Evolutionary conservation across 106 monocot genomes (phyloP).

Genomic region (Acorus gramineus): DNA sequence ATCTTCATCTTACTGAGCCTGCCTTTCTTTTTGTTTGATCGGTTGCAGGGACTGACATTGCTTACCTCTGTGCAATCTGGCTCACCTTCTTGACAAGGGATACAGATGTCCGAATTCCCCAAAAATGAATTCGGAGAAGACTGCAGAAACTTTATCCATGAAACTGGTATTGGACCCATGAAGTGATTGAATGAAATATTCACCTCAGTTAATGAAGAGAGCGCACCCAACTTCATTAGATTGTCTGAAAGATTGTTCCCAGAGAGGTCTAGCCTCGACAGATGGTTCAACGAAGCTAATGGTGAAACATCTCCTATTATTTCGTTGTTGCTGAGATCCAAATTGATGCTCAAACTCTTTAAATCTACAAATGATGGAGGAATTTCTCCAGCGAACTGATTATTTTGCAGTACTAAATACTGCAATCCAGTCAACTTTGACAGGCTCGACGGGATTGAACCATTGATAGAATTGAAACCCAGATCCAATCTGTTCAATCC

Average conservation of each 20-base stretch:
- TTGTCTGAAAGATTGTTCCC: slow-evolving; percentile 60
- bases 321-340: slow-evolving; percentile 67
- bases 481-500: slow-evolving; percentile 42
- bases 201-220: slow-evolving; percentile 31
- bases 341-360: slow-evolving; percentile 22
- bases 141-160: slow-evolving; percentile 29
- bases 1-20: slow-evolving; percentile 13
- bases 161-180: slow-evolving; percentile 44
- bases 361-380: slow-evolving; percentile 54
- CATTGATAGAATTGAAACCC: slow-evolving; percentile 61
- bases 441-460: slow-evolving; percentile 37
- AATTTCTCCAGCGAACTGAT: slow-evolving; percentile 52
- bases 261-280: slow-evolving; percentile 69
- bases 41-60: slow-evolving; percentile 27
- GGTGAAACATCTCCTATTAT: slow-evolving; percentile 41
- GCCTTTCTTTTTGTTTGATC: slow-evolving; percentile 11
- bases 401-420: slow-evolving; percentile 36
- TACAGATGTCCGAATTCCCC: slow-evolving; percentile 65
- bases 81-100: slow-evolving; percentile 24
- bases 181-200: slow-evolving; percentile 77
- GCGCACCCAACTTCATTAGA: slow-evolving; percentile 21
- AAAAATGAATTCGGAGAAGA: slow-evolving; percentile 46
- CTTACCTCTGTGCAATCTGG: slow-evolving; percentile 13
- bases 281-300: slow-evolving; percentile 28
- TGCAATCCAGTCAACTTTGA: slow-evolving; percentile 26